These are phyloP conservation scores for Trichophyton simii DNA, from an alignment of 2,329 filamentous ascomycete genomes.

Conservation along the genomic window DNA sequence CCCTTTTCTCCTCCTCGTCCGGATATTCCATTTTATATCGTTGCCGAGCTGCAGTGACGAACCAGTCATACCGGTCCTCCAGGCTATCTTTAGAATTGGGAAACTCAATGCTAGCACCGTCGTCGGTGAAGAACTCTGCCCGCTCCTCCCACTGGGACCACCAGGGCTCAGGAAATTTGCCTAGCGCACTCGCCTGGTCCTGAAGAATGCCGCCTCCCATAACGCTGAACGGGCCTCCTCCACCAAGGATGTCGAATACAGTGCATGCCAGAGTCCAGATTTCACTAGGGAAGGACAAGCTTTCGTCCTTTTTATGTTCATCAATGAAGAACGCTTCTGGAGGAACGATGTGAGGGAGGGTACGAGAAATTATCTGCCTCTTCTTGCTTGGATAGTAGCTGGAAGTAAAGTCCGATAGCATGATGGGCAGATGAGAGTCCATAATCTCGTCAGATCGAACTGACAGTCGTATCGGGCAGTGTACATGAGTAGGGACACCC, in stretches of 20 bases:
- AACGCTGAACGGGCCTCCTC: constrained; percentile 8
- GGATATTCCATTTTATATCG: constrained; percentile 11
- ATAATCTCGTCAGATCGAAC: constrained; percentile 10
- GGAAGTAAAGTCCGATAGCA: constrained; percentile 10
- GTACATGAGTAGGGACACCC: constrained; percentile 11
- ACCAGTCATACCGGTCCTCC: constrained; percentile 11
- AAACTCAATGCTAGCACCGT: constrained; percentile 2
- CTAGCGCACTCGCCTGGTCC: constrained; percentile 10
- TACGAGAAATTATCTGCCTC: constrained; percentile 7
- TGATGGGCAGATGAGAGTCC: constrained; percentile 6
- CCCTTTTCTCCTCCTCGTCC: constrained; percentile 9
- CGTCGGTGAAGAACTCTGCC: constrained; percentile 11
- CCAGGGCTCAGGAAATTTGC: constrained; percentile 10
- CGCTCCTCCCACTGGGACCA: constrained; percentile 11
- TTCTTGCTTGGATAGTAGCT: constrained; percentile 8
- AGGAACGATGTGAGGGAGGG: constrained; percentile 11
- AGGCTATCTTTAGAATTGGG: constrained; percentile 7
- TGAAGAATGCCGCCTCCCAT: constrained; percentile 12
- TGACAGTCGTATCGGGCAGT: constrained; percentile 7
- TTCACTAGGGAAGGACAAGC: constrained; percentile 11
- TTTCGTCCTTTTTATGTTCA: constrained; percentile 3
- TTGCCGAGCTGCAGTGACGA: constrained; percentile 8
- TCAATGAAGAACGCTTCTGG: constrained; percentile 10
- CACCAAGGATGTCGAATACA: constrained; percentile 12
- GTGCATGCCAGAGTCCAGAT: constrained; percentile 13